Evolutionary conservation across 495 filamentous ascomycete genomes (phyloP).

Genomic region (Hyaloscypha variabilis): DNA sequence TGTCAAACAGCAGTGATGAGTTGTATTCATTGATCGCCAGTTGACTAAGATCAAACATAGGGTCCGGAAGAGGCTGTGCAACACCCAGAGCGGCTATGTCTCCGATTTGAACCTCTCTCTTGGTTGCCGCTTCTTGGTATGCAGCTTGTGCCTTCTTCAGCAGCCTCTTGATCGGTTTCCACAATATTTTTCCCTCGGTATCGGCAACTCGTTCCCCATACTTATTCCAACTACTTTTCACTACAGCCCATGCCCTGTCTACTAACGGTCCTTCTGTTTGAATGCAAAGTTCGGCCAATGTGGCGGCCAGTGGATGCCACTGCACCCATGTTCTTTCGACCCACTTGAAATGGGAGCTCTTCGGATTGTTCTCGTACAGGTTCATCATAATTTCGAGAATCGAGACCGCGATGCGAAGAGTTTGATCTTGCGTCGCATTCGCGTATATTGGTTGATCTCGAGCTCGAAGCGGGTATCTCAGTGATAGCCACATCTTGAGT

Average conservation of each 20-base stretch:
- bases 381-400: constrained; percentile 54
- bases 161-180: constrained; percentile 58
- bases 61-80: constrained; percentile 16
- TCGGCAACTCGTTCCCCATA: constrained; percentile 47
- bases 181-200: constrained; percentile 53
- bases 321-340: constrained; percentile 58
- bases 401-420: constrained; percentile 59
- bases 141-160: constrained; percentile 48
- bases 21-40: constrained; percentile 19
- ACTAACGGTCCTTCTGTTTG: constrained; percentile 60
- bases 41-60: constrained; percentile 17
- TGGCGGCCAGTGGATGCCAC: constrained; percentile 63
- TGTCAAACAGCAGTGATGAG: constrained; percentile 19
- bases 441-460: constrained; percentile 30
- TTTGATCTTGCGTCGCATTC: constrained; percentile 50
- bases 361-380: constrained; percentile 45
- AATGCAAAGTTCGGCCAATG: constrained; percentile 62
- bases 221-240: constrained; percentile 49
- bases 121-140: constrained; percentile 17
- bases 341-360: constrained; percentile 58
- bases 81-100: constrained; percentile 17
- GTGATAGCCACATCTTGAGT: constrained; percentile 33
- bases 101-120: constrained; percentile 20
- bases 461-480: constrained; percentile 29
- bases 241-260: constrained; percentile 64